Evolutionary conservation across 2,329 filamentous ascomycete species (phyloP).

Genomic region (Trichoderma semiorbis): DNA sequence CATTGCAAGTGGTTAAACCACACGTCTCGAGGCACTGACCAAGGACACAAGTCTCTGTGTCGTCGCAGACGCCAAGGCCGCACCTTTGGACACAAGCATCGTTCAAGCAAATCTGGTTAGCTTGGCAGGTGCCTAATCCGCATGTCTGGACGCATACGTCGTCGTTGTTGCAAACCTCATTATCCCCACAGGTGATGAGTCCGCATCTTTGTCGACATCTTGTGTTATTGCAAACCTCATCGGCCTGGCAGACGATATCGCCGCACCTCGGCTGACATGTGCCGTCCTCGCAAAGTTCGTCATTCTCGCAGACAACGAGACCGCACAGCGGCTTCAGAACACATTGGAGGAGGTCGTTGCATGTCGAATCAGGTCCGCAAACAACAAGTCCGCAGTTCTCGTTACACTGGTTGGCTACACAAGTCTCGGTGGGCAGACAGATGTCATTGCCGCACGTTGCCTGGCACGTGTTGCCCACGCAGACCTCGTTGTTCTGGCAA

Average conservation of each 20-base stretch:
- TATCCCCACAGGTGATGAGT: background rate
- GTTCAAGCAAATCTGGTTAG: background rate
- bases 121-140: background rate
- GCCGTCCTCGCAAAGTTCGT: background rate
- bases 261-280: background rate
- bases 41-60: background rate
- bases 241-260: background rate
- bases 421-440: background rate
- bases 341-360: background rate
- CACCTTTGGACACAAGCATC: background rate
- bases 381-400: background rate
- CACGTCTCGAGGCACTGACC: background rate
- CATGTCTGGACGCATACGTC: background rate
- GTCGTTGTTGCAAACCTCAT: background rate
- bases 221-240: background rate
- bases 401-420: background rate
- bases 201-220: background rate
- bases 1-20: background rate
- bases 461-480: background rate
- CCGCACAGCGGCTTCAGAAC: background rate
- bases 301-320: background rate
- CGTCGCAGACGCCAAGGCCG: background rate
- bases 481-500: background rate
- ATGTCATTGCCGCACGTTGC: background rate
- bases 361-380: background rate